Evolutionary conservation across 1,139 yeast genomes (phyloP).

Genomic region (Pneumocystis wakefieldiae): DNA sequence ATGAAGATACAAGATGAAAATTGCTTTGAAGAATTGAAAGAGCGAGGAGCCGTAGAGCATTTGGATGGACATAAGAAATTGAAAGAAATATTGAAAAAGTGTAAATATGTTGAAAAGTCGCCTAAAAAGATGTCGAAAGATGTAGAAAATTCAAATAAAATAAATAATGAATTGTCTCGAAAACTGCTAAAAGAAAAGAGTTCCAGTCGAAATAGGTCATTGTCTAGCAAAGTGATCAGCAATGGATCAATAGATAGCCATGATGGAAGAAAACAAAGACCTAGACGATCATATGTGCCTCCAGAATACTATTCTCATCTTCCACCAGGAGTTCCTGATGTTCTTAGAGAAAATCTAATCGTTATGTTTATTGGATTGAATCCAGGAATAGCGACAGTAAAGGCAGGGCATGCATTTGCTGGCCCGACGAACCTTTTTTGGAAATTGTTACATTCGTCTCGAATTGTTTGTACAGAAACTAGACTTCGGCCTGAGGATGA

Average conservation of each 20-base stretch:
- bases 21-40: too few relatives aligned
- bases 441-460: constrained; percentile 45
- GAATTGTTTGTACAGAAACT: constrained; percentile 25
- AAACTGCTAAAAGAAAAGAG: neutral
- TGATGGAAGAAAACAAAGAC: constrained; percentile 6
- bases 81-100: too few relatives aligned
- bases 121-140: neutral
- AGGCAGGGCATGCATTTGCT: constrained; percentile 57
- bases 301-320: constrained; percentile 20
- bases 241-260: neutral
- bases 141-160: neutral
- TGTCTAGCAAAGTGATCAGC: neutral
- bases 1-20: too few relatives aligned
- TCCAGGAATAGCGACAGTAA: constrained; percentile 55
- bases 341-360: constrained; percentile 22
- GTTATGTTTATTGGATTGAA: constrained; percentile 58
- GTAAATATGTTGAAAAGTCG: too few relatives aligned
- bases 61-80: too few relatives aligned
- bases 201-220: neutral
- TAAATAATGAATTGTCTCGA: neutral
- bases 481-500: constrained; percentile 31
- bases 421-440: constrained; percentile 58
- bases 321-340: constrained; percentile 25
- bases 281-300: constrained; percentile 15
- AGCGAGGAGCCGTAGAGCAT: too few relatives aligned